Base-by-base conservation (phyloP, 352 stramenopile species). In the Globisporangium takayamanum region DNA sequence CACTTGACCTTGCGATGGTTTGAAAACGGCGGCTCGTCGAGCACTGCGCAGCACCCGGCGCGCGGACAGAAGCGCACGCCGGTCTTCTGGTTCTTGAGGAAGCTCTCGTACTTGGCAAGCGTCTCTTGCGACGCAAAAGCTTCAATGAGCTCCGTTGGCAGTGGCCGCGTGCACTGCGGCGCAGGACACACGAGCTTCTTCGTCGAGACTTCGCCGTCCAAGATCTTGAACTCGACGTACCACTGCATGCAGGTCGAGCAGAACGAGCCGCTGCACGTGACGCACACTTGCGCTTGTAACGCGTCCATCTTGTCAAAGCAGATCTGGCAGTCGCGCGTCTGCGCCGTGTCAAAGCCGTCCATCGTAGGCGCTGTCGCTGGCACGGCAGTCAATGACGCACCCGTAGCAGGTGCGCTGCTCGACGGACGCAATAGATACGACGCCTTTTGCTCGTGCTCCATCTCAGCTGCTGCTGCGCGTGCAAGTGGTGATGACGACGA, bases 161-260 rank as follows among this genome's bases (percentile, higher is more conserved):
- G 58, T 30, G 81, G 63, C 4, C 67, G 68, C 3, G 54, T 65
- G 56, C 81, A 92, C 25, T 87, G 68, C 10, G 81, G 76, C 15
- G 81, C 70, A 1, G 80, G 79, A 57, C 81, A 92, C 56, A 89
- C 74, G 55, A 92, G 71, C 61, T 89, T 88, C 60, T 81, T 83
- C 20, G 66, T 53, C 26, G 81, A 92, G 7, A 92, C 81, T 54
- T 89, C 79, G 26, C 81, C 81, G 53, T 92, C 81, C 37, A 79
- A 60, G 52, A 92, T 78, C 68, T 92, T 92, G 68, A 76, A 82
- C 57, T 87, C 70, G 33, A 92, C 76, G 64, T 89, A 92, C 75
- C 72, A 84, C 48, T 76, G 72, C 48, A 77, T 80, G 69, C 81
- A 92, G 45, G 66, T 79, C 25, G 59, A 57, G 50, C 81, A 92